Conservation (phyloP, 805 yeast species). For the Tetrapisispora namnaoensis region DNA sequence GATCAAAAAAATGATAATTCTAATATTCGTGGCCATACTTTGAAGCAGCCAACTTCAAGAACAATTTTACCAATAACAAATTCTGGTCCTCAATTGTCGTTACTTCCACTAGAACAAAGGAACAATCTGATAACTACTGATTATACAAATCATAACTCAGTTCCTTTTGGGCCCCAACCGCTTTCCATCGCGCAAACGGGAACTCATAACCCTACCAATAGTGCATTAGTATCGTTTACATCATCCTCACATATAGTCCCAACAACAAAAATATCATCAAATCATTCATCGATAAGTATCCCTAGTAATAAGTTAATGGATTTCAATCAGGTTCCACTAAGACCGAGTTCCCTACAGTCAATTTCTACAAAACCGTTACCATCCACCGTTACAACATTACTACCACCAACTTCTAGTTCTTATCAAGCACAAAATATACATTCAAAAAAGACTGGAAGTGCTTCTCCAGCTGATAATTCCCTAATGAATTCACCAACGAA, state of each 20-base stretch:
- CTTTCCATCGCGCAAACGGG: background rate
- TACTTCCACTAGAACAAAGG: background rate
- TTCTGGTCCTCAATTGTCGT: background rate
- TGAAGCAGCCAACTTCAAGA: background rate
- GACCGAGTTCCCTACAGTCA: slow-evolving; percentile 4
- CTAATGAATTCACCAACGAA: slow-evolving; percentile 32
- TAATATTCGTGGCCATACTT: background rate
- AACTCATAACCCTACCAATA: slow-evolving; percentile 1
- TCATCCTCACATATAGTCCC: background rate
- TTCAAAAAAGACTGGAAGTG: slow-evolving; percentile 2
- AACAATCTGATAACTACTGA: background rate
- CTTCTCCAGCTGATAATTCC: slow-evolving; percentile 17
- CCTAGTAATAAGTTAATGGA: background rate
- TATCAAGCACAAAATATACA: background rate
- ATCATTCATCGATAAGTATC: background rate
- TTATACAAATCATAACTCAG: background rate
- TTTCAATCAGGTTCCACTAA: background rate
- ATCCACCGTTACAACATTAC: background rate
- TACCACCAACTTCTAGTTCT: background rate
- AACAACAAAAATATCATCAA: background rate
- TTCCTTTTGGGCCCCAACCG: background rate
- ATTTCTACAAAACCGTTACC: background rate
- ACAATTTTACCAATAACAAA: background rate
- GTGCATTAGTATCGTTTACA: slow-evolving; percentile 2
- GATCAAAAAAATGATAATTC: slow-evolving; percentile 5